Percentiles rank a stretch among this genome's conserved stretches.
Evolutionary conservation across 2,329 filamentous ascomycete genomes (phyloP).

Genomic region (Botrytis fabae): DNA sequence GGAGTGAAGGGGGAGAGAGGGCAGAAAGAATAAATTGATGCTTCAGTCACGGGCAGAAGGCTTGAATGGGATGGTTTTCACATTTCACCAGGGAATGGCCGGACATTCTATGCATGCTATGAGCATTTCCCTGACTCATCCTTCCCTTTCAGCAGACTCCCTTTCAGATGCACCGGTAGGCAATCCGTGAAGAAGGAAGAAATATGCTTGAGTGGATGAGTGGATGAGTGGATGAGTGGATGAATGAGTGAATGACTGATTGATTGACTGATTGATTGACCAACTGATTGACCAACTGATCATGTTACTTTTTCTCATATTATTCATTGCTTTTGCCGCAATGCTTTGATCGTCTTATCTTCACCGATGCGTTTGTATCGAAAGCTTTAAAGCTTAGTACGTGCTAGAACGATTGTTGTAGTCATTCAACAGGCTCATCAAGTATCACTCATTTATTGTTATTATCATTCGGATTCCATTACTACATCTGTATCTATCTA

Average conservation of each 20-base stretch:
- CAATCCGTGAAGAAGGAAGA: neutral
- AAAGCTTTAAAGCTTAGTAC: neutral
- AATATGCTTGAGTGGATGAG: neutral
- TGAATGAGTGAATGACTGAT: too few relatives aligned
- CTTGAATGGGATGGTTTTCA: neutral
- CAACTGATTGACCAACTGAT: too few relatives aligned
- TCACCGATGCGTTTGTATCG: conserved; percentile 1
- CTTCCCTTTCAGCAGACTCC: neutral
- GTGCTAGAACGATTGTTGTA: neutral
- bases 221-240: neutral
- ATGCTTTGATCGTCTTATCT: neutral
- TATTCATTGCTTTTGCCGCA: neutral
- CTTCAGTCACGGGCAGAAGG: neutral
- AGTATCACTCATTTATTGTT: neutral
- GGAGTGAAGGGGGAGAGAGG: too few relatives aligned
- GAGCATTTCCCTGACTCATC: conserved; percentile 8
- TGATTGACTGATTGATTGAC: too few relatives aligned
- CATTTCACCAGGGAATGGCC: neutral
- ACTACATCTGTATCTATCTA: neutral
- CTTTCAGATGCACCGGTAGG: too few relatives aligned
- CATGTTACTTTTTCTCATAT: neutral
- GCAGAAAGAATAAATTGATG: too few relatives aligned
- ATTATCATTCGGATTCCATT: neutral
- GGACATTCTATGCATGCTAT: neutral
- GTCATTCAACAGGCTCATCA: conserved; percentile 16